Base-by-base conservation (phyloP, 495 filamentous ascomycete species). In the Margaritispora aquatica region DNA sequence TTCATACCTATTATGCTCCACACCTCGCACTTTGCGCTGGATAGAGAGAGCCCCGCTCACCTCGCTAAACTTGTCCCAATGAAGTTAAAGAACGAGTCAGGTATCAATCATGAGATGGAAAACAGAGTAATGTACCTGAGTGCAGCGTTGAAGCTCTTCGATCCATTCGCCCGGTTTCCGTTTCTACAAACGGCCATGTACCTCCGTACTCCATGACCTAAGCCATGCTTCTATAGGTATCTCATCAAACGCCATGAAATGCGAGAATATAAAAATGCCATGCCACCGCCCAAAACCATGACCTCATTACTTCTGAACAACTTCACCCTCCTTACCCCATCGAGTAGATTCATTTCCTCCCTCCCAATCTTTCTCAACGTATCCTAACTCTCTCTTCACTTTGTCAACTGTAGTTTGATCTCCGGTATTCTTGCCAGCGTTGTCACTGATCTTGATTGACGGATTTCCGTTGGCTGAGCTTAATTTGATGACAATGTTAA, bases 401-500 rank as follows among this genome's bases (percentile, higher is more conserved):
- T 85, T 79, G 55, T 83, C 79, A 2, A 98, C 88, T 10, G 85
- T 91, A 26, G 74, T 77, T 65, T 81, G 80, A 64, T 96, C 89
- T 13, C 94, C 94, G 0, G 91, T 97, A 61, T 97, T 97, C 79
- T 98, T 98, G 44, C 92, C 91, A 66, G 89, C 80, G 68, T 97
- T 96, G 69, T 98, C 94, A 63, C 93, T 97, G 60, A 98, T 90
- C 78, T 98, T 98, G 65, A 98, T 81, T 0, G 92, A 91, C 0
- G 87, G 84, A n/a, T 83, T 80, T 8, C 92, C 92, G 21, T 76
- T 83, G 0, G 92, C 94, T 13, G 88, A 89, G 54, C 87, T 84
- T 49, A 98, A 80, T 74, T 98, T 98, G 75, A 98, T 96, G 62
- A 98, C 94, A 62, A 98, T 98, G 63, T 98, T 98, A 19, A 98